Evolutionary conservation across 176 grass and related monocot species (phyloP), one percentile per base, ranked within the genome.

Genomic region (Musa itinerans): DNA sequence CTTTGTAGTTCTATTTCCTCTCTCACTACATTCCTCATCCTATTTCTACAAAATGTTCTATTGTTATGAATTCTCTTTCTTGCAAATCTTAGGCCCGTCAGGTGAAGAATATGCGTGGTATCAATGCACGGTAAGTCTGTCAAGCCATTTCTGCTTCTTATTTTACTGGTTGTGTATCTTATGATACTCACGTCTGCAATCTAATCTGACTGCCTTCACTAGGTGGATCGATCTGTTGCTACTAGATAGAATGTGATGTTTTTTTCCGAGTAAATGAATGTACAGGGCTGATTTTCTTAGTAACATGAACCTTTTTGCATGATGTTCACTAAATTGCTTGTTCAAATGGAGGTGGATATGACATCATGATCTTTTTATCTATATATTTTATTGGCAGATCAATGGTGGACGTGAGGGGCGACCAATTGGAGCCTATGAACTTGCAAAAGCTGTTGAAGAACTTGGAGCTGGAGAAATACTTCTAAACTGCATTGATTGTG

Each of bases 21-120:
- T 24, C 75, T 43, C 10, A 17, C 15, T 72, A 5, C 10, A 11
- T 21, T 13, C 2, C 27, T 76, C 34, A 22, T 76, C 76, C 21
- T 76, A 34, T 16, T 64, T 68, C 71, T 26, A 19, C 48, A 23
- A 82, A 69, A 43, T 43, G 34, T 43, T 43, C 34, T 5, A 43
- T 43, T 5, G 34, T 43, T 43, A 43, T 43, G n/a, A 50, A 12
- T 17, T 3, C 65, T 70, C 67, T 82, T 68, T 74, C 69, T 11
- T 84, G 70, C 54, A 64, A 84, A 69, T 72, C 73, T 76, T 85
- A 98, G 95, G 95, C 48, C 84, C 90, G 66, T 76, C 68, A 62
- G 95, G 90, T 76, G 95, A 99, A 89, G 84, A 99, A 83, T 91
- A 99, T 76, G 95, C 90, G 82, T 99, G 95, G 95, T 99, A 94